These are phyloP conservation scores for Oldenlandia corymbosa DNA, from an alignment of 257 asterid species.

Conservation along the genomic window DNA sequence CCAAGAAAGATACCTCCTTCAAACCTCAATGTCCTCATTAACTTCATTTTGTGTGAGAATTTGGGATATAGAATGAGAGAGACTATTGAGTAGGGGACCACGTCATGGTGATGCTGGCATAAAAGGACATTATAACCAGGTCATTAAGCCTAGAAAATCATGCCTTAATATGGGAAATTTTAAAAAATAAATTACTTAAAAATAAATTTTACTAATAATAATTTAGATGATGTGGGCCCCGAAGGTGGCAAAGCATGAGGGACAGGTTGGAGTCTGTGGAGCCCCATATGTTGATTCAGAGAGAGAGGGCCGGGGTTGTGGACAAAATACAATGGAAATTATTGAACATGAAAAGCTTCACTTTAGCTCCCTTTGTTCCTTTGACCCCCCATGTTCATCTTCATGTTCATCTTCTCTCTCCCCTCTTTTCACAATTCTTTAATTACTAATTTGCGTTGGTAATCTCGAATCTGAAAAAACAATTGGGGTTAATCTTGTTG, in stretches of 20 bases:
- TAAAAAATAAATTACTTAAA: constrained; percentile 1
- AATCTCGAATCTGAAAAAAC: not conserved
- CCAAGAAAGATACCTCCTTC: not conserved
- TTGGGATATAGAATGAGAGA: too few relatives aligned
- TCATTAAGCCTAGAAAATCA: constrained; percentile 25
- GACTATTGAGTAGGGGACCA: constrained; percentile 5
- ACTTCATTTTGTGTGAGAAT: not conserved
- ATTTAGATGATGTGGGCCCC: constrained; percentile 13
- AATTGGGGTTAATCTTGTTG: not conserved
- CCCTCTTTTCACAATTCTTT: constrained; percentile 22
- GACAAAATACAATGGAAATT: constrained; percentile 57
- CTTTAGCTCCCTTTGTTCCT: constrained; percentile 31
- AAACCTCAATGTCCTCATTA: too few relatives aligned
- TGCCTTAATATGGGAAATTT: constrained; percentile 20
- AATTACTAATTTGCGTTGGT: not conserved
- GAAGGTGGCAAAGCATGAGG: constrained; percentile 36
- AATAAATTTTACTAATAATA: too few relatives aligned
- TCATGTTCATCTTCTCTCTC: constrained; percentile 1
- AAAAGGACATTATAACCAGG: constrained; percentile 21
- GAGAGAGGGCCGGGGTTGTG: constrained; percentile 31
- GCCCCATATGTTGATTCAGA: constrained; percentile 52
- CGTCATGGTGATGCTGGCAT: constrained; percentile 5
- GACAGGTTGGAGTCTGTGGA: constrained; percentile 45
- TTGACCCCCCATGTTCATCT: constrained; percentile 28
- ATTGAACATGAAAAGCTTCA: constrained; percentile 55